Evolutionary conservation across 31 red algal genomes (phyloP).

Genomic region (Asparagopsis taxiformis): DNA sequence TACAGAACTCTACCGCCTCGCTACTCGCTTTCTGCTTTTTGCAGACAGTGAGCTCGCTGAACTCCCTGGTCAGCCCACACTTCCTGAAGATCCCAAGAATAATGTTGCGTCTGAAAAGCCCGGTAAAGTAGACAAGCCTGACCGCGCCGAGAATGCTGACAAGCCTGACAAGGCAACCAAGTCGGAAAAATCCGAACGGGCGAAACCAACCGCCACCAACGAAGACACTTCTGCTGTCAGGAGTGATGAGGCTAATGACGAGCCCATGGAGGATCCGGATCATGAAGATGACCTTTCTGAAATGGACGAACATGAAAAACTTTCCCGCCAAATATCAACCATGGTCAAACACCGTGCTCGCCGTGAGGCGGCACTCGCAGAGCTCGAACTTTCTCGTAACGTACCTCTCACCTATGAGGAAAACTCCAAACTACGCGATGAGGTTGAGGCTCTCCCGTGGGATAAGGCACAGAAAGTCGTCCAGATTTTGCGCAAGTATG

Average conservation of each 20-base stretch:
- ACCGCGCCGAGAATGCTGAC: too few relatives aligned
- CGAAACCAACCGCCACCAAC: too few relatives aligned
- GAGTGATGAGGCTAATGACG: background rate
- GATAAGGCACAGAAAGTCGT: constrained; percentile 45
- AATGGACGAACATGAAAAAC: constrained; percentile 4
- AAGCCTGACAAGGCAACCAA: too few relatives aligned
- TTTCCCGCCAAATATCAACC: constrained; percentile 16
- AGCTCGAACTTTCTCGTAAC: constrained; percentile 26
- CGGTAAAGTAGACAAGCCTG: background rate
- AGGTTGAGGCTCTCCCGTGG: constrained; percentile 34
- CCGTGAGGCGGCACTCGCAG: constrained; percentile 32
- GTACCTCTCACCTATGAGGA: constrained; percentile 36
- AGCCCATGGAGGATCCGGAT: constrained; percentile 17
- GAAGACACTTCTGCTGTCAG: background rate
- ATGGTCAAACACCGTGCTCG: constrained; percentile 17
- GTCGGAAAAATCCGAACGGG: too few relatives aligned
- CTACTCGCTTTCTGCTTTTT: constrained; percentile 30
- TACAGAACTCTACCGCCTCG: constrained; percentile 28
- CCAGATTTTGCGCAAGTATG: constrained; percentile 47
- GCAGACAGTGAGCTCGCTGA: constrained; percentile 20
- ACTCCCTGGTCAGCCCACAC: constrained; percentile 6
- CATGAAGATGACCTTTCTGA: constrained; percentile 5
- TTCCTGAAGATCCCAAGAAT: background rate
- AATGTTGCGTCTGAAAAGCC: background rate
- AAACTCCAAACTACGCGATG: constrained; percentile 39